Conservation (phyloP, 805 yeast genomes). For the Komagataella pastoris region DNA sequence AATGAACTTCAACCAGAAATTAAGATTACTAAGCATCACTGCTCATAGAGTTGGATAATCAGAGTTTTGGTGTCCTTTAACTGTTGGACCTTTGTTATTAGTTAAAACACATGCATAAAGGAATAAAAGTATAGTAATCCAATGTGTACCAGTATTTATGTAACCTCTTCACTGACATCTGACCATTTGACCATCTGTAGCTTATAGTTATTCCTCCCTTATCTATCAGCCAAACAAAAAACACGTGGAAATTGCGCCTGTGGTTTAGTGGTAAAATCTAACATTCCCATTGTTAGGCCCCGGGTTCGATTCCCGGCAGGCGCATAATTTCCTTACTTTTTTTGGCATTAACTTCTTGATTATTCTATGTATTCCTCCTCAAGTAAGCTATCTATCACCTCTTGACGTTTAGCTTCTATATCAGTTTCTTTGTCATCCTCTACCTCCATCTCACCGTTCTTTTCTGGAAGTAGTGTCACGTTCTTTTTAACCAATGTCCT, state of each 20-base stretch:
- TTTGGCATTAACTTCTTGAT: neutral
- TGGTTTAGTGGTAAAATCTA: conserved; percentile 14
- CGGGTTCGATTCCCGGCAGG: conserved; percentile 16
- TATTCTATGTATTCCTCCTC: neutral
- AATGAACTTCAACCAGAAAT: neutral
- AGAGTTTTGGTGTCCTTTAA: too few relatives aligned
- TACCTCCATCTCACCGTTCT: conserved; percentile 45
- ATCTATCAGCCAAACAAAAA: too few relatives aligned
- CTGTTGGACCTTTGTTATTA: too few relatives aligned
- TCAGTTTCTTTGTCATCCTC: conserved; percentile 21
- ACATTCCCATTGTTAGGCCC: conserved; percentile 15
- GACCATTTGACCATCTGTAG: too few relatives aligned
- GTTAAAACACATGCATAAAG: too few relatives aligned
- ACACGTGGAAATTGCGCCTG: conserved; percentile 1
- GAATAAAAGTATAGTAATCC: too few relatives aligned
- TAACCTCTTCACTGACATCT: too few relatives aligned
- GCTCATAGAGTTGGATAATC: neutral
- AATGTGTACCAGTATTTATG: too few relatives aligned
- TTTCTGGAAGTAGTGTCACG: conserved; percentile 69
- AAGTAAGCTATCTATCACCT: conserved; percentile 23
- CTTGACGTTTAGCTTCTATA: conserved; percentile 26
- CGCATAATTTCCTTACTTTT: conserved; percentile 6
- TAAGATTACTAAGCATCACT: neutral
- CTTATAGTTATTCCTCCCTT: too few relatives aligned
- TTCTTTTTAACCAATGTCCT: neutral